A percentile compares a stretch with the other conserved stretches of the same genome.
Conservation (phyloP, 768 basidiomycete species). For the Collybia nuda region DNA sequence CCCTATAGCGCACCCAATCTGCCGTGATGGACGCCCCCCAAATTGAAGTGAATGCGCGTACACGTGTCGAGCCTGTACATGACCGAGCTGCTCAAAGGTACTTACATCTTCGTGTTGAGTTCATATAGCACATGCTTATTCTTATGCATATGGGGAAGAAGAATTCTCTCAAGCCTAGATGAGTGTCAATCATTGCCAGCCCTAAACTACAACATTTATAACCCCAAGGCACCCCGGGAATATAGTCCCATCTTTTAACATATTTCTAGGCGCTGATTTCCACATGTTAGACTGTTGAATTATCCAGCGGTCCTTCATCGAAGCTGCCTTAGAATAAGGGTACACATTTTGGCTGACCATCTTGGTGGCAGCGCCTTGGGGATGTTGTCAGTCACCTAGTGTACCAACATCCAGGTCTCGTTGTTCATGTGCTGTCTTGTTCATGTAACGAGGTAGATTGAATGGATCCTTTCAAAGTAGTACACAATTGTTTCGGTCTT, state of each 20-base stretch:
- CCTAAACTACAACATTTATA: constrained; percentile 38
- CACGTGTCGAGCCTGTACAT: too few relatives aligned
- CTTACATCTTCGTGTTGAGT: too few relatives aligned
- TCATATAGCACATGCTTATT: too few relatives aligned
- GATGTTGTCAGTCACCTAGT: constrained; percentile 65
- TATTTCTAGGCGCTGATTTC: constrained; percentile 50
- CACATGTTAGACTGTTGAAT: constrained; percentile 54
- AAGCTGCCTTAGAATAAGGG: constrained; percentile 56
- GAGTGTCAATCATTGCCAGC: constrained; percentile 27
- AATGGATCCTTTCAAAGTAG: too few relatives aligned
- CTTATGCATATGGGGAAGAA: too few relatives aligned
- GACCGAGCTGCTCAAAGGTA: too few relatives aligned
- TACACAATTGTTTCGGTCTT: too few relatives aligned
- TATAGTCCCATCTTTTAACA: constrained; percentile 62
- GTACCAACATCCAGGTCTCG: constrained; percentile 32
- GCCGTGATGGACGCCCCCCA: too few relatives aligned
- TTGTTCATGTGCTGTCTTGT: too few relatives aligned
- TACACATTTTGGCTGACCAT: constrained; percentile 65
- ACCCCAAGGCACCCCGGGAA: not conserved
- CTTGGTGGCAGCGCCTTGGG: constrained; percentile 33
- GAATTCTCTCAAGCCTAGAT: not conserved
- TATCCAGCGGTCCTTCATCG: constrained; percentile 49
- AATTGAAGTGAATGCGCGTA: not conserved
- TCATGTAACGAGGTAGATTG: too few relatives aligned
- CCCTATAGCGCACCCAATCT: too few relatives aligned